These are phyloP conservation scores for Verticillium klebahnii DNA, from an alignment of 2,329 filamentous ascomycete species.

Conservation along the genomic window DNA sequence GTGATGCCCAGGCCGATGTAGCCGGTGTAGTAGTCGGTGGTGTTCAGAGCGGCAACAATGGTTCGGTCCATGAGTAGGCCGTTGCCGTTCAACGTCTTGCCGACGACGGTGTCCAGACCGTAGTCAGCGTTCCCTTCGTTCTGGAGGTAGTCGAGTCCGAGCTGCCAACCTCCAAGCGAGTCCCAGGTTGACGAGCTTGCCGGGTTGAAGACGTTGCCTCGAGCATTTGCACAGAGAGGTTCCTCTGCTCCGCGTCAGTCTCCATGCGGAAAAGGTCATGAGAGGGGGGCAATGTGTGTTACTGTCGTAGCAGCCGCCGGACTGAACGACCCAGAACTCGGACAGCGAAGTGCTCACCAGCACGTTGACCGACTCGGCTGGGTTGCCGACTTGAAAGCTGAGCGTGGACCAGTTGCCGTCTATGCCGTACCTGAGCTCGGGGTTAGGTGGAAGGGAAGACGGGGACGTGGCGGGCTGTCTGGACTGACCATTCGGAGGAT, in stretches of 20 bases:
- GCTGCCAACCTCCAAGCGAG: constrained; percentile 52
- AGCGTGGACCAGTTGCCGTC: constrained; percentile 73
- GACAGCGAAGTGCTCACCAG: constrained; percentile 63
- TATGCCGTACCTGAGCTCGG: constrained; percentile 47
- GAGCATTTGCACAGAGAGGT: constrained; percentile 46
- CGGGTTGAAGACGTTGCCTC: constrained; percentile 56
- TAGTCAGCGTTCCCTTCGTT: constrained; percentile 60
- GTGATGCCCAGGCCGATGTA: constrained; percentile 53
- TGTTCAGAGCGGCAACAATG: constrained; percentile 48
- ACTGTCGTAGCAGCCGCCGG: constrained; percentile 49
- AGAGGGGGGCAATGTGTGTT: constrained; percentile 19
- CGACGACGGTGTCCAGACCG: constrained; percentile 48
- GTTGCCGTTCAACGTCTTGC: constrained; percentile 29
- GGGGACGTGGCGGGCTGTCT: background rate
- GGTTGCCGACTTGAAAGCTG: constrained; percentile 49
- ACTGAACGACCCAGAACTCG: constrained; percentile 65
- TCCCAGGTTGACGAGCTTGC: constrained; percentile 53
- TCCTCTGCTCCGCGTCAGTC: constrained; percentile 27
- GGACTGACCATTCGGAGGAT: constrained; percentile 9
- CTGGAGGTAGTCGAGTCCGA: constrained; percentile 56
- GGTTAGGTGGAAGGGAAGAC: constrained; percentile 6
- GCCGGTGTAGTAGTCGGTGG: constrained; percentile 51
- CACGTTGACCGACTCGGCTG: constrained; percentile 30
- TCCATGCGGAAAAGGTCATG: background rate
- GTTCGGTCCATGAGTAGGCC: constrained; percentile 37